Conservation (phyloP, 2,329 filamentous ascomycete genomes). For the Blastomyces gilchristii region DNA sequence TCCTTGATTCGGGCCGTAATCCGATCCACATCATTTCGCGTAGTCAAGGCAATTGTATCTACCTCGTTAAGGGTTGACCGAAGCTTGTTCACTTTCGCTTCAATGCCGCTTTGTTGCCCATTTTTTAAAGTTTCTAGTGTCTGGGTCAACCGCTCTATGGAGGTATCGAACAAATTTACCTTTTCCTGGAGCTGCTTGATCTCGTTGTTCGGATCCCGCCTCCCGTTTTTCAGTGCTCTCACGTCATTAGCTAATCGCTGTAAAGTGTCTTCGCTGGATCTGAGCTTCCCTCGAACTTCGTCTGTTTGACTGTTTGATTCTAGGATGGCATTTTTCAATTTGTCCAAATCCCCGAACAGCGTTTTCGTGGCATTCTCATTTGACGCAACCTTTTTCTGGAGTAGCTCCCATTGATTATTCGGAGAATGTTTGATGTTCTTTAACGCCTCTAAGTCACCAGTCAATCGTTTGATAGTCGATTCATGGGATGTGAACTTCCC, state of each 20-base stretch:
- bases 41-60: background rate
- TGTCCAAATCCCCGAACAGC: background rate
- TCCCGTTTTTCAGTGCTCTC: background rate
- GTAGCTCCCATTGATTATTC: background rate
- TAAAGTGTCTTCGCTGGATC: background rate
- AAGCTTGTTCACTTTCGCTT: background rate
- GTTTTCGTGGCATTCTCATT: background rate
- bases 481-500: background rate
- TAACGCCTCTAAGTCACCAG: background rate
- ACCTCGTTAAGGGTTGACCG: background rate
- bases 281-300: background rate
- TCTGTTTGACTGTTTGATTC: background rate
- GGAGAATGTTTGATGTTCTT: background rate
- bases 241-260: background rate
- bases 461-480: background rate
- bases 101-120: background rate
- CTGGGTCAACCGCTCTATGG: background rate
- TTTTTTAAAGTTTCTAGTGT: background rate
- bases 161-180: background rate
- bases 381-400: background rate
- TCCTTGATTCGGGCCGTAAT: background rate
- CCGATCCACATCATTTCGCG: background rate
- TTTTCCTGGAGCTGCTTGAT: background rate
- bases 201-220: background rate
- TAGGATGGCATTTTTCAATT: background rate